phyloP scores from a whole-genome alignment of 2,329 filamentous ascomycete genomes.

The Colletotrichum theobromicola region DNA sequence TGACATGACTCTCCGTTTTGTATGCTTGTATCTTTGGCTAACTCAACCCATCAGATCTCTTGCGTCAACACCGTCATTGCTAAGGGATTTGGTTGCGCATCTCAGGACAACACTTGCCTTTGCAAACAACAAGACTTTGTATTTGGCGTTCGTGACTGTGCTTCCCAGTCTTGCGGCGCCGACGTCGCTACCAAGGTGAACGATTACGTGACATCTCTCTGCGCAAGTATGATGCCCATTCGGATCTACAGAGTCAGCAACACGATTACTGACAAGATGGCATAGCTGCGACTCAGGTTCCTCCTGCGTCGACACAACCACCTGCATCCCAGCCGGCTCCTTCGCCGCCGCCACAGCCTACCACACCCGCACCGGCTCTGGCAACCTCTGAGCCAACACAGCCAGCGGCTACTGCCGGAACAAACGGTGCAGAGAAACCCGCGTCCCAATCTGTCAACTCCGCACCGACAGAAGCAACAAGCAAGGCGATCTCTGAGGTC shows the following conservation, averaged over 20 bases:
- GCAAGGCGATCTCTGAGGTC: not conserved
- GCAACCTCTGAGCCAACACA: not conserved
- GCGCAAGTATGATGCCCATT: conserved; percentile 29
- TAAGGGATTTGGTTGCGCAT: conserved; percentile 28
- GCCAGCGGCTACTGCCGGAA: not conserved
- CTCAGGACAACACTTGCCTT: conserved; percentile 40
- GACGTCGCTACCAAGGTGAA: conserved; percentile 33
- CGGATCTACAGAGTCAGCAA: not conserved
- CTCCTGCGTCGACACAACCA: conserved; percentile 1
- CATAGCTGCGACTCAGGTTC: conserved; percentile 1
- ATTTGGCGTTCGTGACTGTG: conserved; percentile 46
- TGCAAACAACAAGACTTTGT: conserved; percentile 40
- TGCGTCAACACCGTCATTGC: conserved; percentile 22
- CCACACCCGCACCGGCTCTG: not conserved
- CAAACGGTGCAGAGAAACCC: not conserved
- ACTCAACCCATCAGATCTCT: not conserved
- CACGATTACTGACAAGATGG: not conserved
- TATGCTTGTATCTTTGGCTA: not conserved
- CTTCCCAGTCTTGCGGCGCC: conserved; percentile 31
- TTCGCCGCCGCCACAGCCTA: not conserved
- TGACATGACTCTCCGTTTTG: not conserved
- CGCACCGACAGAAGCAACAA: not conserved
- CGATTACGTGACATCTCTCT: conserved; percentile 29
- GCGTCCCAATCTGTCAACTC: not conserved
- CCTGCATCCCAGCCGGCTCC: not conserved